phyloP scores from a whole-genome alignment of 2,329 filamentous ascomycete species.

The Ophiostoma quercus region DNA sequence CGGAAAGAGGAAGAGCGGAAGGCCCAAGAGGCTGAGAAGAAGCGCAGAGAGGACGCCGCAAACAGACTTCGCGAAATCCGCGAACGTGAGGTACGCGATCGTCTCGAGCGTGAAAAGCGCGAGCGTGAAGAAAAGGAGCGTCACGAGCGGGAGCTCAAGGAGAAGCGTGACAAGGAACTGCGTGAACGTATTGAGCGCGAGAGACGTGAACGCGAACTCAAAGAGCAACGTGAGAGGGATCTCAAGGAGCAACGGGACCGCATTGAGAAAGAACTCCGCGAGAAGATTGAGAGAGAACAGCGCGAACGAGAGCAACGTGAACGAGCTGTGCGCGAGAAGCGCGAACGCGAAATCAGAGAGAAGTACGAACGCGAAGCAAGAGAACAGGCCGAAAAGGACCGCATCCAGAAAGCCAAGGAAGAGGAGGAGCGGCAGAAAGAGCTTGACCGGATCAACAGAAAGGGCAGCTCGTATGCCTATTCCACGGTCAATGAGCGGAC shows the following conservation, averaged over 20 bases:
- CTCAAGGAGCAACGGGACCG: conserved; percentile 37
- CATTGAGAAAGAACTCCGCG: conserved; percentile 35
- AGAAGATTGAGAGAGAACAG: conserved; percentile 30
- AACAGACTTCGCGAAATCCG: conserved; percentile 35
- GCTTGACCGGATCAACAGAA: conserved; percentile 31
- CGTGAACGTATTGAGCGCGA: conserved; percentile 33
- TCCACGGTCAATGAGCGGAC: conserved; percentile 63
- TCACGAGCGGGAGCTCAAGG: conserved; percentile 14
- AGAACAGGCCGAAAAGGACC: conserved; percentile 35
- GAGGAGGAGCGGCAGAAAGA: conserved; percentile 29
- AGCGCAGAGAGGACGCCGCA: conserved; percentile 53
- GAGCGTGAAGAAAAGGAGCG: conserved; percentile 34
- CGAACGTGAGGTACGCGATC: conserved; percentile 34
- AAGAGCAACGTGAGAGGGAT: conserved; percentile 28
- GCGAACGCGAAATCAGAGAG: conserved; percentile 33
- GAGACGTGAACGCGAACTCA: conserved; percentile 28
- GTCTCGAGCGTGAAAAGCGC: conserved; percentile 32
- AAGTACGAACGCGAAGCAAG: conserved; percentile 38
- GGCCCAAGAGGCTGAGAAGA: conserved; percentile 55
- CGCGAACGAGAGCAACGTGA: conserved; percentile 34
- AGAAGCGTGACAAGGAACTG: conserved; percentile 28
- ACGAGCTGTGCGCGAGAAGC: conserved; percentile 31
- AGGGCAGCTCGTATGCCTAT: conserved; percentile 55
- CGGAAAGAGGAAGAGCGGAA: conserved; percentile 60
- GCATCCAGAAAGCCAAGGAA: conserved; percentile 32